Conservation (phyloP, 169 alveolate species). For the Plasmodium relictum region DNA sequence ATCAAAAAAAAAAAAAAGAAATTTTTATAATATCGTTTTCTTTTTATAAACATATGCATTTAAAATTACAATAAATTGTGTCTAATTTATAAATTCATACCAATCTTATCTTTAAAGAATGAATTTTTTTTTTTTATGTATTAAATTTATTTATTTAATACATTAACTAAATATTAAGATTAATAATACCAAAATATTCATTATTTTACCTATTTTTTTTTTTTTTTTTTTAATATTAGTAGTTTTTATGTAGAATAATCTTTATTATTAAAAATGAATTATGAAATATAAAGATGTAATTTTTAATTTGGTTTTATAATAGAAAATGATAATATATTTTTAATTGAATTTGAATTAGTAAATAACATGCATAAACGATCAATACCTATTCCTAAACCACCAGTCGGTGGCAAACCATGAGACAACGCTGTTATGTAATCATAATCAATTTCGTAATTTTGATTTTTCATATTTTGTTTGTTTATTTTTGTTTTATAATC, state of each 20-base stretch:
- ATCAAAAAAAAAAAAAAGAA: too few species aligned
- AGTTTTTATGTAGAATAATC: too few species aligned
- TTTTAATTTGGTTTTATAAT: constrained; percentile 54
- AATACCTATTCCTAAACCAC: constrained; percentile 99
- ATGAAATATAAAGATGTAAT: background rate
- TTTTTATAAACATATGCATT: too few species aligned
- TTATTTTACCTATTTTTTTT: background rate
- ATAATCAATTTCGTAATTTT: constrained; percentile 85
- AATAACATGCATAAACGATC: constrained; percentile 98
- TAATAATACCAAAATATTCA: background rate
- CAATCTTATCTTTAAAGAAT: too few species aligned
- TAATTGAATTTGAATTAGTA: constrained; percentile 85
- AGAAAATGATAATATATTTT: constrained; percentile 62
- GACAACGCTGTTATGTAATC: constrained; percentile 92
- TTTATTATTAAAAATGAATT: too few species aligned
- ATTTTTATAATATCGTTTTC: too few species aligned
- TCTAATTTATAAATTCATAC: too few species aligned
- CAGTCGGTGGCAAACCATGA: constrained; percentile 99
- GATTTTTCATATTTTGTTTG: constrained; percentile 12
- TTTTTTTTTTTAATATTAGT: background rate
- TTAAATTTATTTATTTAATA: too few species aligned
- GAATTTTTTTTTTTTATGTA: too few species aligned
- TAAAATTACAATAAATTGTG: too few species aligned
- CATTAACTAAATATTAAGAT: too few species aligned
- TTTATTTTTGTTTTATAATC: background rate